A percentile compares a stretch with the other conserved stretches of the same genome.
Conservation (phyloP, 129 eudicot species). For the Flaveria brownii region DNA sequence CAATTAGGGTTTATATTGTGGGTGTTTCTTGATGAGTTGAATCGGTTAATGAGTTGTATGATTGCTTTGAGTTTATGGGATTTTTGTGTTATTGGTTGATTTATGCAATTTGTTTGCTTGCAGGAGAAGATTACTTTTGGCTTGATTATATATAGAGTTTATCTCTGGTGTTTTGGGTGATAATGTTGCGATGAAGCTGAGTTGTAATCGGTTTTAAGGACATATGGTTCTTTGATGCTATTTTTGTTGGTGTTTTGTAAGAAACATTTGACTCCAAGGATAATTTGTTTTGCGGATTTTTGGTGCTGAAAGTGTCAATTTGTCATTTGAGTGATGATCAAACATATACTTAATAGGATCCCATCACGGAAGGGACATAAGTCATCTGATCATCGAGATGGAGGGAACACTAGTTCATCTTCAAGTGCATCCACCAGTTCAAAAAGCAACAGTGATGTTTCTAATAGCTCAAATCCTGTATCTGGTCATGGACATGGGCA, state of each 20-base stretch:
- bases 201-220: slow-evolving; percentile 25
- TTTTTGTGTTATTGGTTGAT: slow-evolving; percentile 20
- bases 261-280: not conserved
- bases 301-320: slow-evolving; percentile 23
- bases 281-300: not conserved
- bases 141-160: slow-evolving; percentile 20
- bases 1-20: slow-evolving; percentile 21
- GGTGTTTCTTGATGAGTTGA: not conserved
- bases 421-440: slow-evolving; percentile 43
- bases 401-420: slow-evolving; percentile 50
- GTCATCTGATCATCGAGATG: slow-evolving; percentile 65
- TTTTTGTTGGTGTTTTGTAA: slow-evolving; percentile 2
- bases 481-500: slow-evolving; percentile 26
- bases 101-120: slow-evolving; percentile 24
- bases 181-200: slow-evolving; percentile 27
- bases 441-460: not conserved
- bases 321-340: slow-evolving; percentile 53
- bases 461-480: slow-evolving; percentile 19
- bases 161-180: slow-evolving; percentile 20
- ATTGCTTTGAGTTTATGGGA: slow-evolving; percentile 8
- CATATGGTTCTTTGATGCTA: slow-evolving; percentile 22
- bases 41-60: slow-evolving; percentile 23
- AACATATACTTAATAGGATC: slow-evolving; percentile 67
- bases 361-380: slow-evolving; percentile 58
- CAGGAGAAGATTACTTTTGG: slow-evolving; percentile 28